Conservation (phyloP, 176 grass and related monocot genomes). For the Hordeum vulgare region MorexV3_pseudomolecules_assembly NC_058522.1:277460913-277461412, state of each 20-base stretch:
- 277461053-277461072: conserved; percentile 38
- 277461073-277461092: conserved; percentile 24
- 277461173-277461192: conserved; percentile 51
- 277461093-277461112: conserved; percentile 34
- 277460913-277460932: conserved; percentile 58
- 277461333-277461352: not conserved
- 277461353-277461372: not conserved
- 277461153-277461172: conserved; percentile 68
- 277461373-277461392: conserved; percentile 73
- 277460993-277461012: not conserved
- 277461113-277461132: conserved; percentile 37
- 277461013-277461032: conserved; percentile 33
- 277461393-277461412: conserved; percentile 71
- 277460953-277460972: conserved; percentile 16
- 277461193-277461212: conserved; percentile 62
- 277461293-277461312: not conserved
- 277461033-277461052: conserved; percentile 28
- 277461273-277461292: not conserved
- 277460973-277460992: not conserved
- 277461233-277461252: conserved; percentile 54
- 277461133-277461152: conserved; percentile 53
- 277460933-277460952: conserved; percentile 25
- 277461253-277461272: not conserved
- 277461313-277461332: not conserved
- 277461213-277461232: conserved; percentile 39